Evolutionary conservation across 345 rosid species (phyloP).

Genomic region (Geranium brycei): DNA sequence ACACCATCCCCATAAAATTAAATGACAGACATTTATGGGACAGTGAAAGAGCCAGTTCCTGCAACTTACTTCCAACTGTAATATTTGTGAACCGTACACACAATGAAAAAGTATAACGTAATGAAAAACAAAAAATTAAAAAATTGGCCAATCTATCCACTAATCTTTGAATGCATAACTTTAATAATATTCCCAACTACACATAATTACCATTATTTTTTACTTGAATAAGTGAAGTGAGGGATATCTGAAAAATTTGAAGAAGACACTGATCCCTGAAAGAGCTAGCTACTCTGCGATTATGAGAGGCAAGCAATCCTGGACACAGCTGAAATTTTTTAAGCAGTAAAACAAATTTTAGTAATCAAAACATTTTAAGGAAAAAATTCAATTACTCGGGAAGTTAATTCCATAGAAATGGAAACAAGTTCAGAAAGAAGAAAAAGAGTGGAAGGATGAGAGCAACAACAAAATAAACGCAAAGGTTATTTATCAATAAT

Average conservation of each 20-base stretch:
- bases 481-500: neutral
- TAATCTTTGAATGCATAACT: neutral
- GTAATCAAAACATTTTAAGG: neutral
- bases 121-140: too few relatives aligned
- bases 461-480: neutral
- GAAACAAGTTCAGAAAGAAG: neutral
- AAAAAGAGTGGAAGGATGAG: neutral
- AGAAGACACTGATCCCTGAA: conserved; percentile 89
- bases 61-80: conserved; percentile 57
- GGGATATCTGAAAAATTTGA: conserved; percentile 84
- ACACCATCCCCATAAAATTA: conserved; percentile 93
- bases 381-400: neutral
- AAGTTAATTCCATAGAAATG: neutral
- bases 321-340: conserved; percentile 47
- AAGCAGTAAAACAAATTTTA: neutral
- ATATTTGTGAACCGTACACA: conserved; percentile 11
- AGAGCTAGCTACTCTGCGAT: conserved; percentile 82
- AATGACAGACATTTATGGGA: conserved; percentile 85
- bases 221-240: conserved; percentile 75
- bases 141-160: neutral
- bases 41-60: conserved; percentile 90
- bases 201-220: conserved; percentile 68
- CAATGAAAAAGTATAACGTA: conserved; percentile 7
- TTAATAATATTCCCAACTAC: neutral
- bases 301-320: conserved; percentile 68